A percentile compares a stretch with the other conserved stretches of the same genome.
These are phyloP conservation scores for Ascochyta pisi DNA, from an alignment of 2,329 filamentous ascomycete species.

Conservation along the genomic window DNA sequence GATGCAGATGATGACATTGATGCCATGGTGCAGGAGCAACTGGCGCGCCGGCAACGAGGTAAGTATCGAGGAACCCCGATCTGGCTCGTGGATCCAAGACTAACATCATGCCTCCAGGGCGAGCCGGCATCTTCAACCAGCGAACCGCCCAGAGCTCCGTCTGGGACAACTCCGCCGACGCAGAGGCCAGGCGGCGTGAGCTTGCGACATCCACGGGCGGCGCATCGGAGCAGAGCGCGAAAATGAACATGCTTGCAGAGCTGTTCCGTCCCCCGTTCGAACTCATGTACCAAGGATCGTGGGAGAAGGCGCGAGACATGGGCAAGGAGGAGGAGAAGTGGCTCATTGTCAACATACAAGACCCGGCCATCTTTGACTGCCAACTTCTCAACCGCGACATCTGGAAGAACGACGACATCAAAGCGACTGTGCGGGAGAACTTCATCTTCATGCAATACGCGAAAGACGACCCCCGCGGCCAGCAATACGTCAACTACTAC, in stretches of 20 bases:
- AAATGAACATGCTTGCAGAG: constrained; percentile 82
- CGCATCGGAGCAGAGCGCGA: constrained; percentile 69
- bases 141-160: constrained; percentile 61
- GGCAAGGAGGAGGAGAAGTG: constrained; percentile 91
- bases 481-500: constrained; percentile 89
- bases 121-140: constrained; percentile 75
- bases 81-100: constrained; percentile 6
- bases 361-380: constrained; percentile 91
- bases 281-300: constrained; percentile 79
- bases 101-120: constrained; percentile 39
- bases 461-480: constrained; percentile 79
- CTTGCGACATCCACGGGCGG: constrained; percentile 69
- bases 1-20: constrained; percentile 62
- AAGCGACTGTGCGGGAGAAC: constrained; percentile 83
- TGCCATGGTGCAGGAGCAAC: constrained; percentile 69
- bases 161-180: constrained; percentile 62
- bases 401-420: constrained; percentile 86
- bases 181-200: constrained; percentile 57
- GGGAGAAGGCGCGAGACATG: constrained; percentile 82
- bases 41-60: constrained; percentile 57
- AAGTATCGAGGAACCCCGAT: constrained; percentile 26
- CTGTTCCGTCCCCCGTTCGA: constrained; percentile 93
- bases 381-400: constrained; percentile 93
- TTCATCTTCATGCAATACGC: constrained; percentile 96
- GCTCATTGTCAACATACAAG: constrained; percentile 95